Conservation (phyloP, 345 rosid genomes). For the Syzygium aqueum region DNA sequence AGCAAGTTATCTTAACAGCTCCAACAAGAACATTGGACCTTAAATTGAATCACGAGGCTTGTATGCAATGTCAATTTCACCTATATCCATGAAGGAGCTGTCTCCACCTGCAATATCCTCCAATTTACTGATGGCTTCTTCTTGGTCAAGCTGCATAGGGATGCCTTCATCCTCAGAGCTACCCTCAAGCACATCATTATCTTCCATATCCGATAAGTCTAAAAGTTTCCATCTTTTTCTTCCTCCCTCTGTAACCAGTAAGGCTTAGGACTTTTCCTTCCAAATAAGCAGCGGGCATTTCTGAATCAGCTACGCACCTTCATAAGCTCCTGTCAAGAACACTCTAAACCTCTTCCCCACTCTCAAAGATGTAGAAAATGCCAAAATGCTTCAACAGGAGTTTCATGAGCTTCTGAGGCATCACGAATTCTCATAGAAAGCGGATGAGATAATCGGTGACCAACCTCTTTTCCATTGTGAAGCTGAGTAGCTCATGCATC, state of each 20-base stretch:
- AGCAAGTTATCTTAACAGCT: not conserved
- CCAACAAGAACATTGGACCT: not conserved
- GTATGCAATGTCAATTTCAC: slow-evolving; percentile 17
- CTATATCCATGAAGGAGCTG: slow-evolving; percentile 38
- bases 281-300: slow-evolving; percentile 17
- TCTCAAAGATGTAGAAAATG: too few species aligned
- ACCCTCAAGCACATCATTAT: slow-evolving; percentile 13
- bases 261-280: slow-evolving; percentile 58
- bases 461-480: too few species aligned
- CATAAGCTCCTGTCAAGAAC: too few species aligned
- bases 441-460: too few species aligned
- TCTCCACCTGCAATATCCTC: slow-evolving; percentile 17
- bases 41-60: not conserved
- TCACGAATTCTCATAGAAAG: too few species aligned
- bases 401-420: too few species aligned
- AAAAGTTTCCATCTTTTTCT: slow-evolving; percentile 37
- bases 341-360: too few species aligned
- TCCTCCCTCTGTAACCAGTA: slow-evolving; percentile 56
- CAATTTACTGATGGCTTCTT: slow-evolving; percentile 17
- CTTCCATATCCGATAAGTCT: slow-evolving; percentile 50
- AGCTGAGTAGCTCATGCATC: too few species aligned
- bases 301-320: too few species aligned
- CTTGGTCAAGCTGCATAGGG: slow-evolving; percentile 16
- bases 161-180: slow-evolving; percentile 23
- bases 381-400: too few species aligned